Percentiles rank a stretch among this genome's conserved stretches.
Evolutionary conservation across 192 early-diverging fungal genomes (phyloP).

Genomic region (Coemansia reversa): DNA sequence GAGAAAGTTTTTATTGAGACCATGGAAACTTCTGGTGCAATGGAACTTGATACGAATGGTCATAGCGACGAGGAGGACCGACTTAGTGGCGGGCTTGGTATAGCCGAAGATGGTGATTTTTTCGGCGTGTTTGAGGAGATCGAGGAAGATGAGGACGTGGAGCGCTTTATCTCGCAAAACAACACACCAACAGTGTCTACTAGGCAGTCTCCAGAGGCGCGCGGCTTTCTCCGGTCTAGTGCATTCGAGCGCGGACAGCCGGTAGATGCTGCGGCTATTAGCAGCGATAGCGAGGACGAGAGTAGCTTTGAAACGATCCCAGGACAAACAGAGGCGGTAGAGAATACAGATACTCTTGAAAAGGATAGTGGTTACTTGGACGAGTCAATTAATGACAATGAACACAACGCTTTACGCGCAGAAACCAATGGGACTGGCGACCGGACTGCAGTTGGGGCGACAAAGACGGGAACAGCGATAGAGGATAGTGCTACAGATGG

Average conservation of each 20-base stretch:
- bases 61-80: constrained; percentile 11
- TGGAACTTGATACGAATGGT: not conserved
- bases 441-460: not conserved
- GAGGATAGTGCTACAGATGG: not conserved
- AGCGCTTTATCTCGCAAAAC: constrained; percentile 48
- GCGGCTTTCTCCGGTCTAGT: not conserved
- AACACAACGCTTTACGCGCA: not conserved
- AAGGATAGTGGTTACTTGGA: not conserved
- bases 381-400: not conserved
- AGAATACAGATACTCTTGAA: not conserved
- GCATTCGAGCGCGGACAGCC: too few relatives aligned
- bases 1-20: too few relatives aligned
- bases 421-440: not conserved
- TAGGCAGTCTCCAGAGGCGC: constrained; percentile 25
- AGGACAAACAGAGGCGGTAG: not conserved
- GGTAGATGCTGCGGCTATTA: not conserved
- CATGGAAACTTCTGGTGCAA: too few relatives aligned
- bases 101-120: constrained; percentile 19
- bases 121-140: constrained; percentile 52
- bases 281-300: constrained; percentile 34
- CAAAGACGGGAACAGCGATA: not conserved
- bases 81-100: constrained; percentile 5
- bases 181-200: constrained; percentile 36
- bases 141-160: constrained; percentile 45
- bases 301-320: constrained; percentile 38